Evolutionary conservation across 768 basidiomycete species (phyloP).

Genomic region (Kwoniella pini): DNA sequence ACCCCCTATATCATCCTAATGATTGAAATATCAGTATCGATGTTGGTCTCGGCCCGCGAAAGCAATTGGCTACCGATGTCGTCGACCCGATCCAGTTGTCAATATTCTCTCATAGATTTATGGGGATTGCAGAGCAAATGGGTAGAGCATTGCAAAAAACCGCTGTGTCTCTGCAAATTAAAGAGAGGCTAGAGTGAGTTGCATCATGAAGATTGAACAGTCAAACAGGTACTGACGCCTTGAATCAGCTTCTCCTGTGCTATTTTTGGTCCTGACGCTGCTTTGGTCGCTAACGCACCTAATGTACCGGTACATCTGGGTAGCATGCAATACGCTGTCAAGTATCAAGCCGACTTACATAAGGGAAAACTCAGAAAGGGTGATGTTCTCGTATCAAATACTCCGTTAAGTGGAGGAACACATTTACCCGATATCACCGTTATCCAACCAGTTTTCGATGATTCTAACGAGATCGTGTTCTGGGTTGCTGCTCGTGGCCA

Average conservation of each 20-base stretch:
- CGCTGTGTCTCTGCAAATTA: constrained; percentile 91
- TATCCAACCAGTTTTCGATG: constrained; percentile 83
- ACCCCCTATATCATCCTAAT: neutral
- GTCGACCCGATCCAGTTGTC: constrained; percentile 63
- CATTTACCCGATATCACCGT: constrained; percentile 88
- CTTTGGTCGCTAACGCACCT: constrained; percentile 86
- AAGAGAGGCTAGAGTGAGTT: constrained; percentile 74
- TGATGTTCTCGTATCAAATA: constrained; percentile 84
- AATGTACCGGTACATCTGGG: constrained; percentile 38
- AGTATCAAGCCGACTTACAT: constrained; percentile 28
- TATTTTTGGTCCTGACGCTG: constrained; percentile 88
- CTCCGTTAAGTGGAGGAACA: constrained; percentile 51
- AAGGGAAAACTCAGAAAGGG: constrained; percentile 64
- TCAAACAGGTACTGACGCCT: constrained; percentile 20
- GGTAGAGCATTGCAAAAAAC: constrained; percentile 87
- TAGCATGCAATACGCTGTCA: constrained; percentile 35
- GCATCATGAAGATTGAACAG: constrained; percentile 66
- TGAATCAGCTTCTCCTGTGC: constrained; percentile 67
- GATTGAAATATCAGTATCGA: constrained; percentile 11
- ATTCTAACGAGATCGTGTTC: constrained; percentile 57
- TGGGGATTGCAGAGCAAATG: constrained; percentile 96
- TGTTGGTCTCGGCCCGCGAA: constrained; percentile 31
- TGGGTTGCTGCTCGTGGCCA: constrained; percentile 74
- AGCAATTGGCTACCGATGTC: constrained; percentile 15
- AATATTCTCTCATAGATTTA: constrained; percentile 92